A percentile compares a stretch with the other conserved stretches of the same genome.
These are phyloP conservation scores for Pulveroboletus sp. DNA, from an alignment of 768 basidiomycete genomes.

Conservation along the genomic window DNA sequence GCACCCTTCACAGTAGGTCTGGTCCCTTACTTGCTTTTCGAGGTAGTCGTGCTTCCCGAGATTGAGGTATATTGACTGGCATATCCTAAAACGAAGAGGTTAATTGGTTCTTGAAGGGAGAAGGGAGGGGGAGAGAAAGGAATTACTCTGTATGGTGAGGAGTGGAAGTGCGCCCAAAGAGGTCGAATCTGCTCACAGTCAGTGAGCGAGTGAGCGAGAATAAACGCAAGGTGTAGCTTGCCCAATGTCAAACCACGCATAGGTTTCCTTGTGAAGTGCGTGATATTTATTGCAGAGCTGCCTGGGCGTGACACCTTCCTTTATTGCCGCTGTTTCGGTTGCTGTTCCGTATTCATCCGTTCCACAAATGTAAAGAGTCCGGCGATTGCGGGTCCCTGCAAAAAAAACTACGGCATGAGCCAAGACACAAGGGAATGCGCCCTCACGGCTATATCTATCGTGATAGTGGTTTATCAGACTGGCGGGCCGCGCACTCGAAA, in stretches of 20 bases:
- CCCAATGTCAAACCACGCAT: constrained; percentile 98
- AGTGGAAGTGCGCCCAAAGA: constrained; percentile 94
- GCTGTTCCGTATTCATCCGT: constrained; percentile 99
- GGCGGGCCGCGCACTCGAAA: not conserved
- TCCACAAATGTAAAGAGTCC: constrained; percentile 92
- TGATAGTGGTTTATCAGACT: not conserved
- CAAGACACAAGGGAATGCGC: constrained; percentile 18
- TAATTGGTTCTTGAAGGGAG: not conserved
- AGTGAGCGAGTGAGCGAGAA: not conserved
- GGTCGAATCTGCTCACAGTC: constrained; percentile 65
- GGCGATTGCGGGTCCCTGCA: constrained; percentile 71
- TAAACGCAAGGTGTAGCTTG: constrained; percentile 28
- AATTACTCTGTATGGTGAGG: constrained; percentile 81
- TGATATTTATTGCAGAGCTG: constrained; percentile 91
- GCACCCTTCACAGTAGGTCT: constrained; percentile 93
- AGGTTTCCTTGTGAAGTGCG: constrained; percentile 83
- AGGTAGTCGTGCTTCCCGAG: constrained; percentile 74
- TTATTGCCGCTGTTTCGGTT: constrained; percentile 94
- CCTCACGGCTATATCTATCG: constrained; percentile 54
- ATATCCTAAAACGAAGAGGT: constrained; percentile 52
- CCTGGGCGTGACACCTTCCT: constrained; percentile 74
- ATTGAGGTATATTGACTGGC: constrained; percentile 84
- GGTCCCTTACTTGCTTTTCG: constrained; percentile 80
- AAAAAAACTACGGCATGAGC: constrained; percentile 1
- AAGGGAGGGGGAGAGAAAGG: not conserved